Evolutionary conservation across 805 yeast genomes (phyloP).

Genomic region (Schizosaccharomyces octosporus): DNA sequence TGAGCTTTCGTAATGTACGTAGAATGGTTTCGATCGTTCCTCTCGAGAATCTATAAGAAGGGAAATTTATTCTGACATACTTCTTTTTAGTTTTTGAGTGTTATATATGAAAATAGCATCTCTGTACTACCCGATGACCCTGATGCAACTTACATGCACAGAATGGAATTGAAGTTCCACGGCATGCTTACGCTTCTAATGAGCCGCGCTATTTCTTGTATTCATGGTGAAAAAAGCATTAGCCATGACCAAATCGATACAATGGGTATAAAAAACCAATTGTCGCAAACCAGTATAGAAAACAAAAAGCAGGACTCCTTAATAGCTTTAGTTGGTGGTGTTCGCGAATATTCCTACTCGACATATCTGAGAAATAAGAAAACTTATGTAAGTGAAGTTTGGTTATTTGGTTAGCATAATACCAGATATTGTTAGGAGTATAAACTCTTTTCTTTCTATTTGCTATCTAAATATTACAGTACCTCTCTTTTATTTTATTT

Average conservation of each 20-base stretch:
- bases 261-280: neutral
- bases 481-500: no score
- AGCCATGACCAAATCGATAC: neutral
- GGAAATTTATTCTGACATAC: neutral
- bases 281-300: neutral
- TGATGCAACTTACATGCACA: neutral
- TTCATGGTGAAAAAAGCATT: neutral
- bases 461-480: neutral
- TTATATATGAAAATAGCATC: neutral
- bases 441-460: no score
- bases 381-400: no score
- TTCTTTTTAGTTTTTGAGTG: neutral
- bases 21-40: neutral
- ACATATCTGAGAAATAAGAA: no score
- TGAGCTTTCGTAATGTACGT: constrained; percentile 35
- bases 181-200: constrained; percentile 3
- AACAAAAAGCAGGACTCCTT: neutral
- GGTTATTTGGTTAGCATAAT: no score
- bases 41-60: neutral
- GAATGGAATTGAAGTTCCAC: neutral
- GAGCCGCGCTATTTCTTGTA: neutral
- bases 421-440: no score
- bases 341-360: neutral
- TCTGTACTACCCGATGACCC: neutral
- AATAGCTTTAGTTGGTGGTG: neutral